Percentiles rank a stretch among this genome's conserved stretches.
Evolutionary conservation across 805 yeast species (phyloP).

Genomic region (Kodamaea sagamina): DNA sequence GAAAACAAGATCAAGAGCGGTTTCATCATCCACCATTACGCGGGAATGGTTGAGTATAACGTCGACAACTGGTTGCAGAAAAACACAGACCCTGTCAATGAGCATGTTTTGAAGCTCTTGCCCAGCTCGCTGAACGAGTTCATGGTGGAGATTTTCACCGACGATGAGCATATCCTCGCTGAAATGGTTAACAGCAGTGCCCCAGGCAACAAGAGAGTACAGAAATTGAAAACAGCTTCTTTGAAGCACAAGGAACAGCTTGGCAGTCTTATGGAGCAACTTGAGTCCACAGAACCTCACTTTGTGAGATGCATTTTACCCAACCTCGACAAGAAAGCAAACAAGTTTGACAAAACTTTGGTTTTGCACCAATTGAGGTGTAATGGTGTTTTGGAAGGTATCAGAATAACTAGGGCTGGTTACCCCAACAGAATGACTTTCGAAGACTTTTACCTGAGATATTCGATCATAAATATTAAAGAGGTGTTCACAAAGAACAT

Average conservation of each 20-base stretch:
- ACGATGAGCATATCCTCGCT: slow-evolving; percentile 30
- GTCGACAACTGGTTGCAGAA: slow-evolving; percentile 93
- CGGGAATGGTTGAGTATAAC: slow-evolving; percentile 93
- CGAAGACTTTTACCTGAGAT: slow-evolving; percentile 74
- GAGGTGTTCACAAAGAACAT: slow-evolving; percentile 47
- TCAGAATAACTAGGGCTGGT: slow-evolving; percentile 94
- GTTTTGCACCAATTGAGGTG: slow-evolving; percentile 90
- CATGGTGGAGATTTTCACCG: slow-evolving; percentile 54
- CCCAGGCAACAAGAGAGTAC: slow-evolving; percentile 37
- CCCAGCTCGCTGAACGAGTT: slow-evolving; percentile 58
- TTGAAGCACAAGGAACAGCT: slow-evolving; percentile 88
- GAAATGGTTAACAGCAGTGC: slow-evolving; percentile 14
- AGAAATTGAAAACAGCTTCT: slow-evolving; percentile 63
- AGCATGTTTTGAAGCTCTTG: slow-evolving; percentile 63
- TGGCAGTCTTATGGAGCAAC: slow-evolving; percentile 64
- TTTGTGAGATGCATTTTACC: slow-evolving; percentile 96
- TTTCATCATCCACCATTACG: slow-evolving; percentile 87
- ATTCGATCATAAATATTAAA: slow-evolving; percentile 63
- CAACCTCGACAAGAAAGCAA: slow-evolving; percentile 71
- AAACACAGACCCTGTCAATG: slow-evolving; percentile 90
- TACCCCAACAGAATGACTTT: slow-evolving; percentile 91
- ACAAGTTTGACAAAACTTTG: slow-evolving; percentile 67
- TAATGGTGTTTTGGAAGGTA: slow-evolving; percentile 98
- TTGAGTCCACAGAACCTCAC: slow-evolving; percentile 86
- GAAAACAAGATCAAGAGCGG: slow-evolving; percentile 77